These are phyloP conservation scores for Dictyostelium brefeldianum DNA, from an alignment of 78 protist species.

Conservation along the genomic window DNA sequence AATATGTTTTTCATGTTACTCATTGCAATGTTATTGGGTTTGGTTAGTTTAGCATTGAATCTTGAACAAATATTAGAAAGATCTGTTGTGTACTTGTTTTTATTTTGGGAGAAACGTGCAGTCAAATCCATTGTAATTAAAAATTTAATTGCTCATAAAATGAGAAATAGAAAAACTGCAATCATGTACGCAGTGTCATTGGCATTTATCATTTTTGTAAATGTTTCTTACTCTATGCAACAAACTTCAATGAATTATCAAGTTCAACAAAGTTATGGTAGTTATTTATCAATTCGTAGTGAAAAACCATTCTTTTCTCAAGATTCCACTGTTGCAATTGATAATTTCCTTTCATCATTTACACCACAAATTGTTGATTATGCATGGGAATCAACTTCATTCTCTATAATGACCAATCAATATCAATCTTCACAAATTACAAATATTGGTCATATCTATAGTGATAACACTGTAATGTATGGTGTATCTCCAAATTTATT, in stretches of 20 bases:
- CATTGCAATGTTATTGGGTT: slow-evolving; percentile 92
- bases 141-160: slow-evolving; percentile 95
- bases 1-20: slow-evolving; percentile 92
- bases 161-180: slow-evolving; percentile 96
- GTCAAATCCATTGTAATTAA: slow-evolving; percentile 84
- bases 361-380: neutral
- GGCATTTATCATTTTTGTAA: slow-evolving; percentile 93
- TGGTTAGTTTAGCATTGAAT: slow-evolving; percentile 86
- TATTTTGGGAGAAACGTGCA: slow-evolving; percentile 90
- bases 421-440: slow-evolving; percentile 18
- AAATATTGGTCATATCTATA: slow-evolving; percentile 78
- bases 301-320: neutral
- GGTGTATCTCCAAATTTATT: slow-evolving; percentile 82
- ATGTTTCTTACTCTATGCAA: slow-evolving; percentile 82
- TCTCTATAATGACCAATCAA: neutral
- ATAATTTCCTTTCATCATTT: neutral
- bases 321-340: neutral
- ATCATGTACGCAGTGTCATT: slow-evolving; percentile 92
- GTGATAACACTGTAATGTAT: slow-evolving; percentile 11
- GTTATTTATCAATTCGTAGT: slow-evolving; percentile 10
- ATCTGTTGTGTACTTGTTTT: slow-evolving; percentile 57
- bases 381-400: neutral
- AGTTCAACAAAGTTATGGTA: slow-evolving; percentile 41
- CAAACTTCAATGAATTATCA: slow-evolving; percentile 75
- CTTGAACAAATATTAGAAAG: slow-evolving; percentile 84